Evolutionary conservation across 2,329 filamentous ascomycete species (phyloP).

Genomic region (Calonectria hongkongensis): DNA sequence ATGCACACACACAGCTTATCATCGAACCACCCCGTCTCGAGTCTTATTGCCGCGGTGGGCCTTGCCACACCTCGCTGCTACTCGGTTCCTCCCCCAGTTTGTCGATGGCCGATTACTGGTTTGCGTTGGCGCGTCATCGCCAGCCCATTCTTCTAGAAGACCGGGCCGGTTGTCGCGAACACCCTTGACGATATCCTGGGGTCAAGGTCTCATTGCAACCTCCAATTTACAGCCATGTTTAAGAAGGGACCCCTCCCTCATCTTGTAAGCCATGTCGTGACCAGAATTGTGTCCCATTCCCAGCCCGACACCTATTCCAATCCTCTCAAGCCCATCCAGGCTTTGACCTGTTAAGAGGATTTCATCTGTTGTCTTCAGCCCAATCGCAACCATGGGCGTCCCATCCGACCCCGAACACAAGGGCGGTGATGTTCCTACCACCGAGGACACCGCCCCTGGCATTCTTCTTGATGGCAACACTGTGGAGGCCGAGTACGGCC

Average conservation of each 20-base stretch:
- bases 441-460: conserved; percentile 53
- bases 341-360: conserved; percentile 27
- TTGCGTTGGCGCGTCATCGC: conserved; percentile 41
- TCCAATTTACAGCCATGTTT: conserved; percentile 44
- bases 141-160: conserved; percentile 46
- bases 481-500: conserved; percentile 56
- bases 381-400: conserved; percentile 50
- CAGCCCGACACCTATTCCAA: conserved; percentile 42
- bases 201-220: conserved; percentile 24
- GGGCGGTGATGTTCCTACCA: conserved; percentile 50
- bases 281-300: conserved; percentile 47
- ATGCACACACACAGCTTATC: conserved; percentile 47
- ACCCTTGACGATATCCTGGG: conserved; percentile 23
- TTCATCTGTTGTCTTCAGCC: conserved; percentile 12
- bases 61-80: conserved; percentile 38
- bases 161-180: conserved; percentile 48
- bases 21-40: conserved; percentile 46
- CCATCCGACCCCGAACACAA: conserved; percentile 52
- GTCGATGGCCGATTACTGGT: conserved; percentile 30
- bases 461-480: conserved; percentile 52
- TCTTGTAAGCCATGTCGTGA: conserved; percentile 36
- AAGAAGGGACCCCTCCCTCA: conserved; percentile 40
- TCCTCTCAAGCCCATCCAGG: conserved; percentile 32
- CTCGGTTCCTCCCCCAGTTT: conserved; percentile 37
- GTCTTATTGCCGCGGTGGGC: conserved; percentile 45